Evolutionary conservation across 495 filamentous ascomycete species (phyloP), one percentile per base, ranked within the genome.

Genomic region (Podospora tetraspora): DNA sequence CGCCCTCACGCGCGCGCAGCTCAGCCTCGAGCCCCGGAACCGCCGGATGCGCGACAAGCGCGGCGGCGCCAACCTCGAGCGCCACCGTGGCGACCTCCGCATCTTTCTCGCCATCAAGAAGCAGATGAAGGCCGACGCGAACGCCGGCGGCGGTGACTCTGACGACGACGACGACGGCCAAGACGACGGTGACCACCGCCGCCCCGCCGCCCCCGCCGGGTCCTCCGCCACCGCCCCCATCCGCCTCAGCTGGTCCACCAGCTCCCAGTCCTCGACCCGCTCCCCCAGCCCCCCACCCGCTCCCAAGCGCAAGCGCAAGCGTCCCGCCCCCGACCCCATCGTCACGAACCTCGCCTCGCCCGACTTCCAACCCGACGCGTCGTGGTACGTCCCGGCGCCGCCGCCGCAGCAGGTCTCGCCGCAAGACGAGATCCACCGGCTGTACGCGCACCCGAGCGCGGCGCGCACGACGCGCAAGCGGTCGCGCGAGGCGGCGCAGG

Each of bases 1-100:
- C 43, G 43, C 43, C 43, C 43, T 52, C 16, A 52, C 43, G 12
- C 43, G 16, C 43, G 43, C 16, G 16, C 19, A n/a, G 19, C 43
- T 52, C 43, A n/a, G 43, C 16, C 43, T 52, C 59, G 27, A 29
- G 27, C 3, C 11, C 24, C 16, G 3, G 24, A 25, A 29, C 59
- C 59, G 59, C 59, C 22, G 11, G 12, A 4, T 60, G 19, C 59
- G 59, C 12, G 59, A 27, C 3, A 16, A 27, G 24, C 73, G 79
- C 29, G 74, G 65, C 0, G 78, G 79, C 2, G 71, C 68, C 29
- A 72, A 82, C 32, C 76, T 83, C 57, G 73, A 73, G 7, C 68
- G 76, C 25, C 81, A 84, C 66, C 68, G 59, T 60, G 82, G 82
- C 1, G 69, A 84, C 56, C 71, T 83, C 10, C 37, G 62, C 11